Evolutionary conservation across 2,329 filamentous ascomycete species (phyloP), one percentile per base, ranked within the genome.

Genomic region (Dactylellina drechsleri): DNA sequence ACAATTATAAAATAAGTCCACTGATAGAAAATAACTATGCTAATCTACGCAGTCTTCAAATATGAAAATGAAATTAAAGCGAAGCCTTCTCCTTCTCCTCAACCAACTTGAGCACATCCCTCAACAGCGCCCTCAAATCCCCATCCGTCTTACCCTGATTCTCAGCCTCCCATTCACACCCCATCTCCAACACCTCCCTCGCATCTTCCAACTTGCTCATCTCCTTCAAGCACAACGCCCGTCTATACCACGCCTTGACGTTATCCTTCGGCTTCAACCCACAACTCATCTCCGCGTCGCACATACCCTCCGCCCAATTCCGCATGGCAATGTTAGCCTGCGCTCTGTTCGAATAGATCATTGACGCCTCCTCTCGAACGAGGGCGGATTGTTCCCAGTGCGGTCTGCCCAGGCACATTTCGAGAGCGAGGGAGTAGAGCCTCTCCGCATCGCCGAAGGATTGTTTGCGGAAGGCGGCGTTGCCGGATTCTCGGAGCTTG

Each of bases 231-330:
- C 92, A 96, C 84, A 89, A 89, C 8, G 92, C 95, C 76, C 92
- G 86, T 76, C 95, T 86, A 90, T 92, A 97, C 92, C 94, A 98
- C 0, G 90, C 93, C 87, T 98, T 98, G 0, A 92, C 89, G 82
- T 99, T 98, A 45, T 91, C 93, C 49, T 90, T 87, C 78, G 89
- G 87, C 85, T 94, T 93, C 77, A 92, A 89, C 85, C 97, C 93
- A 50, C 97, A 90, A 81, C 92, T 95, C 31, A 89, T 87, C 84
- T 96, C 91, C 2, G 93, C 93, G 83, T 99, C 95, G 4, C 92
- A 86, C n/a, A 90, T 87, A 4, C 89, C 95, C 83, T 95, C 92
- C 0, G 91, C 86, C 93, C 94, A 98, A 78, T 86, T 86, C 82
- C 89, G 87, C 82, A 90, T 83, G 16, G 89, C 89, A 90, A 97